These are phyloP conservation scores for Phaeoacremonium minimum DNA, from an alignment of 2,329 filamentous ascomycete genomes.

Conservation along the genomic window DNA sequence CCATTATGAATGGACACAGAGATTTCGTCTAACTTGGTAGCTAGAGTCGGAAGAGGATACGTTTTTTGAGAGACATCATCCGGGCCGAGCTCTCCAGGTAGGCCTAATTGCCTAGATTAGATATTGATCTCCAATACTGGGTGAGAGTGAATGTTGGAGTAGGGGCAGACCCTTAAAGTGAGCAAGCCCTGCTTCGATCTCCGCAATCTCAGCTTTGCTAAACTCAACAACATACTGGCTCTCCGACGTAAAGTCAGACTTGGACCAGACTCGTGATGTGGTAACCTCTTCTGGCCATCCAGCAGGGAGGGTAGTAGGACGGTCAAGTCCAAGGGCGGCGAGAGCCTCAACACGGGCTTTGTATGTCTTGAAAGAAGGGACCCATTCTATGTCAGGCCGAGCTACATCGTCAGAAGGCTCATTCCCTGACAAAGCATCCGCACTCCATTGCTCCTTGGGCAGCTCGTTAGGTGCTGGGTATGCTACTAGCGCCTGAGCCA, in stretches of 20 bases:
- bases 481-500: too few species aligned
- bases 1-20: slow-evolving; percentile 15
- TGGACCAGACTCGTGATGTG: slow-evolving; percentile 11
- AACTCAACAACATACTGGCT: slow-evolving; percentile 12
- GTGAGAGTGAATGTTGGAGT: background rate
- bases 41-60: slow-evolving; percentile 15
- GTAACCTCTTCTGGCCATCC: slow-evolving; percentile 13
- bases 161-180: slow-evolving; percentile 13
- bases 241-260: slow-evolving; percentile 13
- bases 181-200: slow-evolving; percentile 14
- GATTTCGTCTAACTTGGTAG: slow-evolving; percentile 8
- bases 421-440: too few species aligned
- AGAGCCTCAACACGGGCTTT: slow-evolving; percentile 13
- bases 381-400: slow-evolving; percentile 16
- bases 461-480: too few species aligned
- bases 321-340: slow-evolving; percentile 8
- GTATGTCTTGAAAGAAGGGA: slow-evolving; percentile 15
- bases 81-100: slow-evolving; percentile 7
- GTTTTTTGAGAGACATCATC: slow-evolving; percentile 12
- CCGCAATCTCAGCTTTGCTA: slow-evolving; percentile 11
- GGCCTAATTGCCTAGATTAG: slow-evolving; percentile 1
- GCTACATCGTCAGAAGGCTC: too few species aligned
- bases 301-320: slow-evolving; percentile 13
- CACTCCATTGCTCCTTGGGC: too few species aligned
- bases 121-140: background rate